phyloP scores from a whole-genome alignment of 805 yeast species.

The Priceomyces haplophilus region DNA sequence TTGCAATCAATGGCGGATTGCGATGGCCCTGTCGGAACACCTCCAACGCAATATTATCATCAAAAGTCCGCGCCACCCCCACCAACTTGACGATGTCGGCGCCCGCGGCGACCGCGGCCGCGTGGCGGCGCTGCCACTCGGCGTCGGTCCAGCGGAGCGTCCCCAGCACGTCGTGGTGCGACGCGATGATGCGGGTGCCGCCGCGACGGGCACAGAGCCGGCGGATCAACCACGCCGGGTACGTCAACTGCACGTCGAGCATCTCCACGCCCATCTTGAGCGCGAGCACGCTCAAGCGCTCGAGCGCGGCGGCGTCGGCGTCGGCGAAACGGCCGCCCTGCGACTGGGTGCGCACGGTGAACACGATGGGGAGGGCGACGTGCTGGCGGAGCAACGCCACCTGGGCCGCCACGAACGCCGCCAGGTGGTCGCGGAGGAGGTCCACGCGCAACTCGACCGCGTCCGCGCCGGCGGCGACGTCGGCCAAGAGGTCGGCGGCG shows the following conservation, averaged over 20 bases:
- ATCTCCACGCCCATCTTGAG: slow-evolving; percentile 76
- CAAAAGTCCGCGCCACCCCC: slow-evolving; percentile 62
- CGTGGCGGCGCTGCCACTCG: slow-evolving; percentile 74
- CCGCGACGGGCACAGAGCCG: slow-evolving; percentile 51
- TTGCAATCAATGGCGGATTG: slow-evolving; percentile 68
- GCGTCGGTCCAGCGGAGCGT: slow-evolving; percentile 60
- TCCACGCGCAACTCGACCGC: slow-evolving; percentile 88
- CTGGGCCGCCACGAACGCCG: slow-evolving; percentile 67
- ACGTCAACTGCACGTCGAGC: slow-evolving; percentile 74
- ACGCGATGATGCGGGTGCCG: slow-evolving; percentile 72
- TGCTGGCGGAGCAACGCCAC: slow-evolving; percentile 64
- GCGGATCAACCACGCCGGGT: slow-evolving; percentile 55
- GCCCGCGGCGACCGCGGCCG: slow-evolving; percentile 59
- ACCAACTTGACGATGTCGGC: slow-evolving; percentile 82
- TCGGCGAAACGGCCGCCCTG: slow-evolving; percentile 87
- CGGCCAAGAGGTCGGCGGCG: slow-evolving; percentile 45
- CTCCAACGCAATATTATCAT: slow-evolving; percentile 72
- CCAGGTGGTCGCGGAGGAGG: slow-evolving; percentile 49
- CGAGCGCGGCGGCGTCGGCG: slow-evolving; percentile 45
- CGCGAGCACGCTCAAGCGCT: slow-evolving; percentile 55
- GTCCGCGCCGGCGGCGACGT: slow-evolving; percentile 62
- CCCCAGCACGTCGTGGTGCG: slow-evolving; percentile 75
- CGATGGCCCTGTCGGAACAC: slow-evolving; percentile 58
- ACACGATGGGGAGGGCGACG: slow-evolving; percentile 70
- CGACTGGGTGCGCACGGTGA: slow-evolving; percentile 69